Conservation (phyloP, 768 basidiomycete species). For the Tulasnella sp. region DNA sequence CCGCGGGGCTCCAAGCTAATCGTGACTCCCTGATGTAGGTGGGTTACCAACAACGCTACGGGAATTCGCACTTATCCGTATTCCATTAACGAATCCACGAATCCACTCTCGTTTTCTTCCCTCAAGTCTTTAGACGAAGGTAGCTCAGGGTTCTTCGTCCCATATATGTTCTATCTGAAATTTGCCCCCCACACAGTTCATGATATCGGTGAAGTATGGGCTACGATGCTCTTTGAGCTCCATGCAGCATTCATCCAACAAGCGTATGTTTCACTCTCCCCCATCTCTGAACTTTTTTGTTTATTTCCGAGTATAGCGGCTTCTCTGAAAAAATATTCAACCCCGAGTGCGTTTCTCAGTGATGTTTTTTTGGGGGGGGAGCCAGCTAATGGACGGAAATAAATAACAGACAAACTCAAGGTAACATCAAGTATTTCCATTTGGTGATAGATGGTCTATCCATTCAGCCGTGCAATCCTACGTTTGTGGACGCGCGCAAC, state of each 20-base stretch:
- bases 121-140: conserved; percentile 29
- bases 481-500: conserved; percentile 37
- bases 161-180: background rate
- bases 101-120: conserved; percentile 34
- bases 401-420: conserved; percentile 25
- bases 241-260: conserved; percentile 24
- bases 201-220: conserved; percentile 47
- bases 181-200: conserved; percentile 21
- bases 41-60: conserved; percentile 26
- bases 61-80: conserved; percentile 48
- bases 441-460: conserved; percentile 41
- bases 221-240: conserved; percentile 31
- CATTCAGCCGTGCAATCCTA: conserved; percentile 37
- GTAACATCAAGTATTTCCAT: conserved; percentile 40
- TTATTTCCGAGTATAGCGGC: background rate
- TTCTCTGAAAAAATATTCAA: background rate
- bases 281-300: background rate
- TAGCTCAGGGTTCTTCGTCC: background rate
- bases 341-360: background rate
- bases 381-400: background rate
- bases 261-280: background rate
- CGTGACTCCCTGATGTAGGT: background rate
- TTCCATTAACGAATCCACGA: conserved; percentile 36
- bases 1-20: background rate
- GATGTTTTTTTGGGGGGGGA: conserved; percentile 21